Conservation (phyloP, 495 filamentous ascomycete genomes). For the Aspergillus steynii region DNA sequence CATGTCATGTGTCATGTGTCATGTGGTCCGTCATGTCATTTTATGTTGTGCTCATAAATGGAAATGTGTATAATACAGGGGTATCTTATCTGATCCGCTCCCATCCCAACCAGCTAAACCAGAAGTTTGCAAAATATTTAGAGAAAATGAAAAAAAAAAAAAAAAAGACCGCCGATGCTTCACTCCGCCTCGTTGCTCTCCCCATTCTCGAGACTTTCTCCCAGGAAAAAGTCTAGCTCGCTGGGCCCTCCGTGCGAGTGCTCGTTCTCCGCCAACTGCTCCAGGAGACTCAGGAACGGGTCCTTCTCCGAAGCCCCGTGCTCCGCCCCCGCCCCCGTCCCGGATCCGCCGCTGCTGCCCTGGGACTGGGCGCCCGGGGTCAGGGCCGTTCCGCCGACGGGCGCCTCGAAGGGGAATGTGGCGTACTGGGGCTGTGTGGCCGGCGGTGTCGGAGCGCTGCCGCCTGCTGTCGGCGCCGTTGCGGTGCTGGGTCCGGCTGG, state of each 20-base stretch:
- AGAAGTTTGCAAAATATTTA: too few relatives aligned
- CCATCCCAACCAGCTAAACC: background rate
- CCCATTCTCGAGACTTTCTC: slow-evolving; percentile 19
- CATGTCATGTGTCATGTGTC: slow-evolving; percentile 3
- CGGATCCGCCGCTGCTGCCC: slow-evolving; percentile 34
- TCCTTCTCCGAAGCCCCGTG: slow-evolving; percentile 61
- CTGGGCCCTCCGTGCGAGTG: slow-evolving; percentile 58
- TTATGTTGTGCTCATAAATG: background rate
- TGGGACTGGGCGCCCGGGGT: slow-evolving; percentile 43
- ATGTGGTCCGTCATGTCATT: background rate
- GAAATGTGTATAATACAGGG: slow-evolving; percentile 1
- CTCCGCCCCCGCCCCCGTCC: slow-evolving; percentile 31
- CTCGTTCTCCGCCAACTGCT: slow-evolving; percentile 80
- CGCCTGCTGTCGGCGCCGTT: slow-evolving; percentile 20
- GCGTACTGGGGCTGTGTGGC: slow-evolving; percentile 43
- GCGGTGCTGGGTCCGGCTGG: slow-evolving; percentile 11
- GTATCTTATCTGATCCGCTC: background rate
- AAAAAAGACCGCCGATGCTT: background rate
- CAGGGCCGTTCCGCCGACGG: slow-evolving; percentile 21
- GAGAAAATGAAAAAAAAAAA: background rate
- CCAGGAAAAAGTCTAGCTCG: slow-evolving; percentile 71
- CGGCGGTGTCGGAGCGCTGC: slow-evolving; percentile 24
- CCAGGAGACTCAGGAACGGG: slow-evolving; percentile 74
- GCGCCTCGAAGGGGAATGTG: slow-evolving; percentile 44
- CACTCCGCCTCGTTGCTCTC: slow-evolving; percentile 1